A percentile compares a stretch with the other conserved stretches of the same genome.
These are phyloP conservation scores for Stephania yunnanensis DNA, from an alignment of 164 flowering plant species.

Conservation along the genomic window DNA sequence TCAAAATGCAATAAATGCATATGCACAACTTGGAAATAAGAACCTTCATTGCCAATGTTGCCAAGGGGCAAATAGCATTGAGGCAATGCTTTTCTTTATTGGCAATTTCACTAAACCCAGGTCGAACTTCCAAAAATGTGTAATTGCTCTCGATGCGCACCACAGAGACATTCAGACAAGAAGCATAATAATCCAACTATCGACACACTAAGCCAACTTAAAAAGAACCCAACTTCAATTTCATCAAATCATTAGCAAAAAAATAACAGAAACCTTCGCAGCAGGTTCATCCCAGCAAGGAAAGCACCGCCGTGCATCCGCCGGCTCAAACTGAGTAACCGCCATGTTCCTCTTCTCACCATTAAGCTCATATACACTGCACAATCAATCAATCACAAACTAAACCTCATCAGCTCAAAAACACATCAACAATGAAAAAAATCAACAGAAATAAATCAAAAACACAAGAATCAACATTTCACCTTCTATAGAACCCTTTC, in stretches of 20 bases:
- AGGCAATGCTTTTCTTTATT: no score
- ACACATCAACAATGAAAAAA: neutral
- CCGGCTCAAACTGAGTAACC: conserved; percentile 93
- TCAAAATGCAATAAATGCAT: no score
- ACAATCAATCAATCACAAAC: neutral
- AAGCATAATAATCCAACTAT: neutral
- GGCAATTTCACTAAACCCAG: no score
- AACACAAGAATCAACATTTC: neutral
- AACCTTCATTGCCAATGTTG: no score
- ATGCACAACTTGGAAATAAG: no score
- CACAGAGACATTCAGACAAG: neutral
- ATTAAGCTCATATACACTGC: conserved; percentile 63
- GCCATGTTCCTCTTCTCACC: conserved; percentile 98
- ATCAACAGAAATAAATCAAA: neutral
- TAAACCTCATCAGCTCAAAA: neutral
- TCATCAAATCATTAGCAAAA: neutral
- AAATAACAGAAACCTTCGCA: conserved; percentile 51
- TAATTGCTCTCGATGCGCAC: no score
- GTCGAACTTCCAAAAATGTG: no score
- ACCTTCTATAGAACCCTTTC: conserved; percentile 97
- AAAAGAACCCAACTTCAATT: neutral
- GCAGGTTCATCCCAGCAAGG: conserved; percentile 99
- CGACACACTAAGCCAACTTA: neutral
- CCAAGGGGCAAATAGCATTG: no score
- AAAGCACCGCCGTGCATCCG: conserved; percentile 92